These are phyloP conservation scores for Arabis alpina DNA, from an alignment of 345 rosid species.

Conservation along the genomic window DNA sequence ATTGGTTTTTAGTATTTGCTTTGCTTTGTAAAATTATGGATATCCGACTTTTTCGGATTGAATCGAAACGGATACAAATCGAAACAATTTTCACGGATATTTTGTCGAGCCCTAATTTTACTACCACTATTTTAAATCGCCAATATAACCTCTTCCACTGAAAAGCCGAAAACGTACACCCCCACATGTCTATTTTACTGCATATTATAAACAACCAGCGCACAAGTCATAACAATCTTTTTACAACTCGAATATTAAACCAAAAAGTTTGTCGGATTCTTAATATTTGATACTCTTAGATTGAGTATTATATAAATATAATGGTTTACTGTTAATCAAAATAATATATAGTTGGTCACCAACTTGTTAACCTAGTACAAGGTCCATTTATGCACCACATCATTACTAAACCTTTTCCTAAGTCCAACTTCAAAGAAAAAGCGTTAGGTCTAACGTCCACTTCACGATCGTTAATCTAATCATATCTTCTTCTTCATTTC, in stretches of 20 bases:
- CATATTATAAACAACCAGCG: conserved; percentile 26
- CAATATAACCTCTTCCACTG: conserved; percentile 22
- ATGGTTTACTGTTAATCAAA: not conserved
- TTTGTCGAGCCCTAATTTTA: too few species aligned
- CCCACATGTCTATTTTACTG: not conserved
- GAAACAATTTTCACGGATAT: too few species aligned
- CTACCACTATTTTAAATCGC: too few species aligned
- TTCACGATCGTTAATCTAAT: conserved; percentile 26
- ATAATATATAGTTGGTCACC: conserved; percentile 18
- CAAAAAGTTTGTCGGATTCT: conserved; percentile 27
- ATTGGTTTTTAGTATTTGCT: too few species aligned
- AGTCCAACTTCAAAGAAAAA: conserved; percentile 22
- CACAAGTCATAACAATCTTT: conserved; percentile 17
- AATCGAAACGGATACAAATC: too few species aligned
- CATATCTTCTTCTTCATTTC: not conserved
- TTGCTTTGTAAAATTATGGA: too few species aligned
- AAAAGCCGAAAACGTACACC: conserved; percentile 32
- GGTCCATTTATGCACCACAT: conserved; percentile 33
- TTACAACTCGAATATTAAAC: conserved; percentile 23
- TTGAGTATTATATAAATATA: conserved; percentile 4
- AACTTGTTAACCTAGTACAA: conserved; percentile 42
- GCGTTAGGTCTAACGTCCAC: conserved; percentile 2
- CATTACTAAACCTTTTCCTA: conserved; percentile 21
- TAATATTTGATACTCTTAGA: not conserved
- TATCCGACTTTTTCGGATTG: too few species aligned